Base-by-base conservation (phyloP, 192 early-diverging fungal species). In the Coemansia sp. region DNA sequence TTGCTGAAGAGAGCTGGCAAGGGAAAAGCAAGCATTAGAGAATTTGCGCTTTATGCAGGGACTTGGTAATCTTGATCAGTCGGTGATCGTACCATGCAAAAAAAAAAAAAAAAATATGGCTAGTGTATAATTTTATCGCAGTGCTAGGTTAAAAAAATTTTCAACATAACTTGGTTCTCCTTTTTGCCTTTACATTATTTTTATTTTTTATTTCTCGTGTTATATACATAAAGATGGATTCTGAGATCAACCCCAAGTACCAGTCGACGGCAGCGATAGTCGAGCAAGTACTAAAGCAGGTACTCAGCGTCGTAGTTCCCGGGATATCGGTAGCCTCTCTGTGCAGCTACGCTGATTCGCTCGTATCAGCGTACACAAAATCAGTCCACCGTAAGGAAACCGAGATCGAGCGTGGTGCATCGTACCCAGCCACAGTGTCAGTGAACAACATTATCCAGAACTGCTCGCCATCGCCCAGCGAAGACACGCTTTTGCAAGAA, bases 361-460 rank as follows among this genome's bases (percentile, higher is more conserved):
- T 91, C 39, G 84, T 92, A 32, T 67, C 78, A 55, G 84, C 87
- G 10, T 75, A 85, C 61, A 86, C 88, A 19, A 74, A 71, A 32
- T 84, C 85, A 15, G 83, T 89, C 6, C 86, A 85, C 75, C 89
- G 90, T 73, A 84, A 84, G 68, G 85, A 87, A 70, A 64, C 70
- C 34, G 53, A 48, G 23, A 75, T 87, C 1, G 89, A 91, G 71
- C 89, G 90, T 62, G 92, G 92, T 10, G 86, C 93, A 55, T 89
- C 96, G 27, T 86, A 93, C 65, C 96, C 96, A 32, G 95, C 96
- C 9, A 92, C 90, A 64, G 76, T 98, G 34, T 88, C 87, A 23
- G 86, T 95, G 61, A 95, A 95, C 80, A 86, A 88, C 67, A 72
- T 89, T 44, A 88, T 95, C 46, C 87, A 92, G 70, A 91, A 93